Evolutionary conservation across 108 stramenopile genomes (phyloP).

Genomic region (Skeletonema tropicum): DNA sequence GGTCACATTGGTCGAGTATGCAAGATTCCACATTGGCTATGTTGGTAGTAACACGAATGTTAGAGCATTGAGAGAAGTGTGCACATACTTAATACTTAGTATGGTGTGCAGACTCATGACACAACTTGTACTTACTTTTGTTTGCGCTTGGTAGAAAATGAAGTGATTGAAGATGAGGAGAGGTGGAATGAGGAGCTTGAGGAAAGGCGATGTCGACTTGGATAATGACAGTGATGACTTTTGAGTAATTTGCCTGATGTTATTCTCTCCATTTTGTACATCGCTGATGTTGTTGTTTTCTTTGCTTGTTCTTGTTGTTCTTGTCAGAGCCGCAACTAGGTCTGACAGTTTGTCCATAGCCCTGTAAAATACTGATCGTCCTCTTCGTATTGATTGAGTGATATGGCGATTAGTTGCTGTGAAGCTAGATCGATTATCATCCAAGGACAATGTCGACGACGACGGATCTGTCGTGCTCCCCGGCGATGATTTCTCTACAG

Average conservation of each 20-base stretch:
- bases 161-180: slow-evolving; percentile 59
- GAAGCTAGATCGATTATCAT: slow-evolving; percentile 6
- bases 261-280: background rate
- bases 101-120: too few relatives aligned
- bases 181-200: slow-evolving; percentile 52
- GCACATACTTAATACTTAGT: too few relatives aligned
- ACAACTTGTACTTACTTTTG: slow-evolving; percentile 1
- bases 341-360: background rate
- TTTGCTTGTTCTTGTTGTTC: slow-evolving; percentile 3
- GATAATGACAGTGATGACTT: slow-evolving; percentile 44
- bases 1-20: slow-evolving; percentile 51
- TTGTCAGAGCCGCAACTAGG: slow-evolving; percentile 1
- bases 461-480: slow-evolving; percentile 1
- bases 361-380: background rate
- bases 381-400: background rate
- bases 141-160: slow-evolving; percentile 73
- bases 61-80: too few relatives aligned
- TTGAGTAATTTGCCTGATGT: background rate
- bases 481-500: background rate
- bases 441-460: background rate
- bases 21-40: slow-evolving; percentile 82
- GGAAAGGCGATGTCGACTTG: slow-evolving; percentile 36
- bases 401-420: background rate
- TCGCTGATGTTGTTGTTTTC: background rate
- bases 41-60: background rate